Evolutionary conservation across 148 eudicot genomes (phyloP), one percentile per base, ranked within the genome.

Genomic region (Nyssa sinensis): DNA sequence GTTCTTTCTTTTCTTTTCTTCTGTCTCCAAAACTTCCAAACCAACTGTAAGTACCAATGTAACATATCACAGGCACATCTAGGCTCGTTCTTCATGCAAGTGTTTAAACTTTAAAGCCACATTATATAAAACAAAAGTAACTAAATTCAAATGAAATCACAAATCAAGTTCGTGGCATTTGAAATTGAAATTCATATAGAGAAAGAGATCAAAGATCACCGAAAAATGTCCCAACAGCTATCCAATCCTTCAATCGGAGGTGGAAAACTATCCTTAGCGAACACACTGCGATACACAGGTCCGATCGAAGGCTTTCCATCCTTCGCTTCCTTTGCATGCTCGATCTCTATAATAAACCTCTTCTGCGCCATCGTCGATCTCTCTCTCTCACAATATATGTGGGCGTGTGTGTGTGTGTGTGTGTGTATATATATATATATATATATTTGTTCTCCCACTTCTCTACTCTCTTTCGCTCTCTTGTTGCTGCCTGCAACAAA

Each of bases 151-250:
- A 55, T 55, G n/a, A 19, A 5, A 19, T 55, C 7, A n/a, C 25
- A 55, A 31, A 8, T 31, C 23, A 12, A 23, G 9, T 10, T 39
- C 3, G 34, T 14, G 33, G 27, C 47, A 60, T 33, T 13, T 9
- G 29, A 68, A 47, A 21, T 4, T 7, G 23, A 17, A 53, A 51
- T 60, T 7, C 3, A 41, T 2, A 55, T 2, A 39, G 53, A 67
- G 27, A 35, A 47, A 27, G 11, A 10, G 25, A 3, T 3, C 3
- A 41, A 82, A 39, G 62, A 29, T 33, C 4, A 94, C 98, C 97
- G 91, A 77, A 94, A 91, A 80, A 94, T 81, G 61, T 91, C 98
- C 98, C 98, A 94, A 70, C 98, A 94, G 78, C 93, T 84, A 5
- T 88, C 93, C 84, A 91, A 75, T 9, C 90, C 97, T 1, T 75